Conservation (phyloP, 306 rosid genomes). For the Ochetophila trinervis region DNA sequence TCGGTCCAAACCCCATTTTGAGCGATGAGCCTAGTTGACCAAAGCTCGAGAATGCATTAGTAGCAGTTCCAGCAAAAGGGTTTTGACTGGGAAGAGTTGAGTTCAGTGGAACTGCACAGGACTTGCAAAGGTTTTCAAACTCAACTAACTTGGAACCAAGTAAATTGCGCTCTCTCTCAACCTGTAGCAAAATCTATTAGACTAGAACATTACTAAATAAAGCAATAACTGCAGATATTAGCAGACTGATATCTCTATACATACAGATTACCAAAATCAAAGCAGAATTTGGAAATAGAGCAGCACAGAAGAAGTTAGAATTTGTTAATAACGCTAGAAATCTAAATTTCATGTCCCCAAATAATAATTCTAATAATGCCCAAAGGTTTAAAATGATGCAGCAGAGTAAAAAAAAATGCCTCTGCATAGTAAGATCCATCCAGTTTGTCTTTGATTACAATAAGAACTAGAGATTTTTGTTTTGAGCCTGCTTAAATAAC, state of each 20-base stretch:
- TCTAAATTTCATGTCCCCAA: no score
- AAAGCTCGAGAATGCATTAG: slow-evolving; percentile 72
- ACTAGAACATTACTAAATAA: slow-evolving; percentile 21
- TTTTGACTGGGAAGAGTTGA: slow-evolving; percentile 39
- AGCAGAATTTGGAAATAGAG: neutral
- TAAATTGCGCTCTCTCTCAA: slow-evolving; percentile 83
- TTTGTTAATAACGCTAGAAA: no score
- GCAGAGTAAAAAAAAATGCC: no score
- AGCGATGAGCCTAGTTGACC: slow-evolving; percentile 66
- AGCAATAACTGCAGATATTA: slow-evolving; percentile 7
- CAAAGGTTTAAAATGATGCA: no score
- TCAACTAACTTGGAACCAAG: slow-evolving; percentile 64
- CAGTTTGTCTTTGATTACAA: no score
- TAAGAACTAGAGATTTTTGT: no score
- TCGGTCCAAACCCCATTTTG: slow-evolving; percentile 43
- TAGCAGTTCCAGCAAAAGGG: slow-evolving; percentile 36
- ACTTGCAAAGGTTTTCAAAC: slow-evolving; percentile 67
- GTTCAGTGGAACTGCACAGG: slow-evolving; percentile 32
- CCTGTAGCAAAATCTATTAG: slow-evolving; percentile 43
- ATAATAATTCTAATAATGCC: no score
- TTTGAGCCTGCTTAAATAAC: no score
- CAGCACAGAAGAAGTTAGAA: neutral
- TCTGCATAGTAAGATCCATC: no score
- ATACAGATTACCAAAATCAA: neutral
- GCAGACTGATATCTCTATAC: neutral